phyloP scores from a whole-genome alignment of 805 yeast species.

The Candida suzukii region DNA sequence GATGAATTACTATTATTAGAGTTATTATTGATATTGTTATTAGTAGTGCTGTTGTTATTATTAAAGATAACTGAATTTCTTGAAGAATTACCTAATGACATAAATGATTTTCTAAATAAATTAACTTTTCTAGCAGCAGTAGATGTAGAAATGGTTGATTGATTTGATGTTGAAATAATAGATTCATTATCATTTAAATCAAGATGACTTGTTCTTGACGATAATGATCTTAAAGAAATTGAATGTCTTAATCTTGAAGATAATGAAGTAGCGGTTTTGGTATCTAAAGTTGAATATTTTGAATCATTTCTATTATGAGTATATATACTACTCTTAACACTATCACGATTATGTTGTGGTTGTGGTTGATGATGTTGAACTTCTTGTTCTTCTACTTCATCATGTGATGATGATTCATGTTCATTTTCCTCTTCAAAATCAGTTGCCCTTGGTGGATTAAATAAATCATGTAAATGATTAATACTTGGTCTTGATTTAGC shows the following conservation, averaged over 20 bases:
- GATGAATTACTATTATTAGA: background rate
- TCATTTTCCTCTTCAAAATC: background rate
- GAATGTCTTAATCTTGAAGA: constrained; percentile 20
- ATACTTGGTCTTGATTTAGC: background rate
- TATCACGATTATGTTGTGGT: no score
- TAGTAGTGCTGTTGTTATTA: background rate
- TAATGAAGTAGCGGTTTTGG: background rate
- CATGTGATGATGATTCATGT: background rate
- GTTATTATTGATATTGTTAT: background rate
- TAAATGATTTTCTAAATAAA: constrained; percentile 11
- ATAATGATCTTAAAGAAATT: constrained; percentile 21
- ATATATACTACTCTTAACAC: no score
- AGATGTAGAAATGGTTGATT: constrained; percentile 3
- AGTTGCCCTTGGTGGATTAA: background rate
- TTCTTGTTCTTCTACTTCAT: background rate
- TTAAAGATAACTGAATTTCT: background rate
- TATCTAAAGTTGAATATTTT: background rate
- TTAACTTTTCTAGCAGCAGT: constrained; percentile 4
- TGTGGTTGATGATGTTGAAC: no score
- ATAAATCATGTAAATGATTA: background rate
- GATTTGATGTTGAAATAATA: constrained; percentile 3
- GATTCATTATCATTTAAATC: constrained; percentile 10
- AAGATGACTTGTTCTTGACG: constrained; percentile 6
- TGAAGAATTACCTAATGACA: background rate
- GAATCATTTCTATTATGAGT: background rate